phyloP scores from a whole-genome alignment of 192 early-diverging fungal genomes.

The Podila minutissima region DNA sequence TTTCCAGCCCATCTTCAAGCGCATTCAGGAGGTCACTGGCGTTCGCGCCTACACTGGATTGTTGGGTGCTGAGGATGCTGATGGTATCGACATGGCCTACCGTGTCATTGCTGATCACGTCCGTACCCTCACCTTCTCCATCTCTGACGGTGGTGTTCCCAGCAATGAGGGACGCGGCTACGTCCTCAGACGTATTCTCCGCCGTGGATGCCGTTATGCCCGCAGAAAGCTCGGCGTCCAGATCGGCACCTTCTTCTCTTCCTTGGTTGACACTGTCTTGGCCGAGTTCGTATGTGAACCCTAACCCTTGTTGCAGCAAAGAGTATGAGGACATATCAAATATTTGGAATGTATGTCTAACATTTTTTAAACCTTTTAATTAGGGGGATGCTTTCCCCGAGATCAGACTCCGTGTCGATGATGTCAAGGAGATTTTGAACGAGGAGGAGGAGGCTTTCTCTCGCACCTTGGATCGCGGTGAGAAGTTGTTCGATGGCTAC shows the following conservation, averaged over 20 bases:
- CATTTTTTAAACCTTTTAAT: constrained; percentile 7
- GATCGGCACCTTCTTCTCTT: constrained; percentile 94
- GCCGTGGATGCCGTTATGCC: constrained; percentile 94
- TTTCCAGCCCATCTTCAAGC: constrained; percentile 82
- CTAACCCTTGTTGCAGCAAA: no score
- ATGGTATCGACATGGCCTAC: constrained; percentile 98
- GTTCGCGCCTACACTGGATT: constrained; percentile 87
- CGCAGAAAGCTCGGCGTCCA: constrained; percentile 90
- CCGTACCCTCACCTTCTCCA: constrained; percentile 95
- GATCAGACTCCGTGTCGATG: constrained; percentile 74
- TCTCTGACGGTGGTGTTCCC: constrained; percentile 95
- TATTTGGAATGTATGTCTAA: not conserved
- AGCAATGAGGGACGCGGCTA: constrained; percentile 99
- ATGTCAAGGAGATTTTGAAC: constrained; percentile 94
- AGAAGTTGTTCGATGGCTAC: constrained; percentile 89
- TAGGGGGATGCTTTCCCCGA: constrained; percentile 93
- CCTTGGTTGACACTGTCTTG: constrained; percentile 92
- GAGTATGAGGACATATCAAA: no score
- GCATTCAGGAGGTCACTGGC: constrained; percentile 89
- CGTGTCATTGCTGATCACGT: constrained; percentile 98
- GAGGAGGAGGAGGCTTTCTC: constrained; percentile 97
- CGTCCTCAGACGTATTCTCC: constrained; percentile 94
- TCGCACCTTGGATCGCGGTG: constrained; percentile 96
- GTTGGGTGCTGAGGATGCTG: constrained; percentile 88
- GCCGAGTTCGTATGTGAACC: constrained; percentile 77